Percentiles rank a stretch among this genome's conserved stretches.
Evolutionary conservation across 192 early-diverging fungal genomes (phyloP).

Genomic region (Allomyces macrogynus): DNA sequence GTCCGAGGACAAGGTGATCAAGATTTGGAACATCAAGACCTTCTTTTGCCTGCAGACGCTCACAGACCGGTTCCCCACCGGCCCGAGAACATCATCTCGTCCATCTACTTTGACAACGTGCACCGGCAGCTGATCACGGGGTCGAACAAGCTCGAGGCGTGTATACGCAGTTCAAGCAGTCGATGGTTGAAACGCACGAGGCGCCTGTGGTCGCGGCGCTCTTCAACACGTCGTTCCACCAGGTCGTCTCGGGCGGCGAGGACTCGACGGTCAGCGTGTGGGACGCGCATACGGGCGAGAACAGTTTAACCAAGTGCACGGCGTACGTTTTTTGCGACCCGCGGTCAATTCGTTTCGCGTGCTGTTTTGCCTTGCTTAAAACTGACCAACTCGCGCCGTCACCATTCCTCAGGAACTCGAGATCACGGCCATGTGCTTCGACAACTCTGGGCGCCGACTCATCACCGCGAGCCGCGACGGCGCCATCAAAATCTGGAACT

Average conservation of each 20-base stretch:
- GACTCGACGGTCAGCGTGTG: constrained; percentile 30
- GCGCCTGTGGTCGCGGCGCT: constrained; percentile 26
- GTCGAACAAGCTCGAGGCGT: constrained; percentile 28
- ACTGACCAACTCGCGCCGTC: too few relatives aligned
- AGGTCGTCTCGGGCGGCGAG: constrained; percentile 31
- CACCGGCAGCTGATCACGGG: constrained; percentile 31
- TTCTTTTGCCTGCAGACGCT: constrained; percentile 38
- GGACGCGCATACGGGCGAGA: constrained; percentile 29
- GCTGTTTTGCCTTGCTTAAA: too few relatives aligned
- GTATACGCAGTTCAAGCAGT: constrained; percentile 19
- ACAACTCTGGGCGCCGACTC: constrained; percentile 25
- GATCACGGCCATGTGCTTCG: constrained; percentile 41
- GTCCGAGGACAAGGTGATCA: constrained; percentile 39
- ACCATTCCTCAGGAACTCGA: constrained; percentile 19
- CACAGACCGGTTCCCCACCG: constrained; percentile 33
- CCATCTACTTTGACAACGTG: constrained; percentile 26
- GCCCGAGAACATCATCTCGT: constrained; percentile 31
- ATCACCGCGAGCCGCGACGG: constrained; percentile 39
- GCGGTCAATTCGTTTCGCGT: too few relatives aligned
- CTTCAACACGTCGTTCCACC: constrained; percentile 41
- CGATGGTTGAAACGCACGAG: constrained; percentile 23
- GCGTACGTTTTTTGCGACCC: constrained; percentile 9
- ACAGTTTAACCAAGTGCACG: constrained; percentile 40
- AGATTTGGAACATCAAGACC: constrained; percentile 38
- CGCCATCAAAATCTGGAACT: constrained; percentile 46